A percentile compares a stretch with the other conserved stretches of the same genome.
Conservation (phyloP, 495 filamentous ascomycete genomes). For the Xylaria sp. region DNA sequence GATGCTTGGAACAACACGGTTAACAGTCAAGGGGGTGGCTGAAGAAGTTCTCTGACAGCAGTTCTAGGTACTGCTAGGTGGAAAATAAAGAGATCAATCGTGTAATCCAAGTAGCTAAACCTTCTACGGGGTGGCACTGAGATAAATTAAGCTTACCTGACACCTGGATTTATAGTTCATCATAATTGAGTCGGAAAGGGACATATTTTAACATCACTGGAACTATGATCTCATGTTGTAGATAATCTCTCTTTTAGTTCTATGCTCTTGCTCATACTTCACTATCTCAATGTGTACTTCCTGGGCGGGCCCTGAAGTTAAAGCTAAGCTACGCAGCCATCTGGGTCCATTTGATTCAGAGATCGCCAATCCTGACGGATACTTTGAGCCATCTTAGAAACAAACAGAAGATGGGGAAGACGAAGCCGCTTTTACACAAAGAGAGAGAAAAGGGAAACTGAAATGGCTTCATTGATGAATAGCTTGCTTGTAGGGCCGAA, state of each 20-base stretch:
- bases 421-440: constrained; percentile 11
- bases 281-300: constrained; percentile 1
- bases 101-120: neutral
- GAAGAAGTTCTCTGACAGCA: too few species aligned
- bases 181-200: neutral
- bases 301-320: neutral
- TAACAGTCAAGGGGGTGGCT: neutral
- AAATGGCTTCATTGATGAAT: neutral
- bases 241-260: constrained; percentile 8
- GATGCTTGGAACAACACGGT: neutral
- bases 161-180: neutral
- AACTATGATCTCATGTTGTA: neutral
- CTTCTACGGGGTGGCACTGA: neutral
- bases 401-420: constrained; percentile 7
- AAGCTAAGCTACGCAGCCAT: constrained; percentile 3
- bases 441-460: neutral
- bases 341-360: constrained; percentile 1
- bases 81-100: neutral
- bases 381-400: neutral
- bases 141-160: neutral
- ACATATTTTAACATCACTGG: neutral
- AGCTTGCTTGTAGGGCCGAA: neutral
- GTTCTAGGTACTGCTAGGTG: neutral
- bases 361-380: neutral
- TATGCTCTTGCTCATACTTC: constrained; percentile 10